phyloP scores from a whole-genome alignment of 2,329 filamentous ascomycete species.

The Fusarium albosuccineum region DNA sequence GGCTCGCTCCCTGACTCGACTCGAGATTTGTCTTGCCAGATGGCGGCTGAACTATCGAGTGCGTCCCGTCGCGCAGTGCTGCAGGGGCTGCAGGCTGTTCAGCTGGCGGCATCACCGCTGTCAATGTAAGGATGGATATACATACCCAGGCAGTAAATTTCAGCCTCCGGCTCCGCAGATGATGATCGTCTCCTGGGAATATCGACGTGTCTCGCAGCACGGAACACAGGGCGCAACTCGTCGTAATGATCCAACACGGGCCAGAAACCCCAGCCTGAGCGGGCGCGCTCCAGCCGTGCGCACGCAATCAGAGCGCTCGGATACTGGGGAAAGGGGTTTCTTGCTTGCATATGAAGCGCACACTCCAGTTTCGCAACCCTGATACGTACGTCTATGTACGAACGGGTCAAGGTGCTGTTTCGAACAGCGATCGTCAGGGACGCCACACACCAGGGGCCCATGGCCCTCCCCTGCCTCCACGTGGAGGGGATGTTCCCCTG shows the following conservation, averaged over 20 bases:
- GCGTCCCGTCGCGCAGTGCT: constrained; percentile 18
- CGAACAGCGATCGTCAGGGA: constrained; percentile 41
- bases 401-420: constrained; percentile 24
- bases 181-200: constrained; percentile 5
- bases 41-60: constrained; percentile 29
- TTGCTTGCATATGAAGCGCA: constrained; percentile 26
- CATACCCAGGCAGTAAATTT: not conserved
- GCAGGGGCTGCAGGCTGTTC: constrained; percentile 12
- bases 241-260: constrained; percentile 20
- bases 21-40: constrained; percentile 16
- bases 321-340: constrained; percentile 31
- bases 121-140: not conserved
- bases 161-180: constrained; percentile 11
- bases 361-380: constrained; percentile 20
- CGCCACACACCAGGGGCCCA: constrained; percentile 32
- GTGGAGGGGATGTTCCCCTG: constrained; percentile 33
- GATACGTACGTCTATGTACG: constrained; percentile 7
- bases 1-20: not conserved
- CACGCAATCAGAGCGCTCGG: constrained; percentile 28
- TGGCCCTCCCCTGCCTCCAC: constrained; percentile 34
- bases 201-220: constrained; percentile 27
- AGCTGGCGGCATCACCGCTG: constrained; percentile 2
- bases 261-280: constrained; percentile 10
- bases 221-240: constrained; percentile 20
- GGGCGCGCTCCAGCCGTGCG: constrained; percentile 38